phyloP scores from a whole-genome alignment of 2,329 filamentous ascomycete genomes.

The Daldinia sp. region DNA sequence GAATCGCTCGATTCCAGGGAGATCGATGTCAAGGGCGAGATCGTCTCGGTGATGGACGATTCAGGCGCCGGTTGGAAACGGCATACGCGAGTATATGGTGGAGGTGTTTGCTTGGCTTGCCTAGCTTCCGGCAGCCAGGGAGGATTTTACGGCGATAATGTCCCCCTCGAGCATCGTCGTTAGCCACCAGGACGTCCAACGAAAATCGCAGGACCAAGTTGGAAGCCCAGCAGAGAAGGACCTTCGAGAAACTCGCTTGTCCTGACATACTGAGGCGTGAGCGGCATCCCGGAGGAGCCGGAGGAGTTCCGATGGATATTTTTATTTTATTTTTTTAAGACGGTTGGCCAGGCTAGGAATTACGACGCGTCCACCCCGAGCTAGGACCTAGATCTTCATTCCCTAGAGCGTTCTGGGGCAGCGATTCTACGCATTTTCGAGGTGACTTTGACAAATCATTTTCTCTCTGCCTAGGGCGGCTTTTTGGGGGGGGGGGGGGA shows the following conservation, averaged over 20 bases:
- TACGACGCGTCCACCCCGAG: conserved; percentile 13
- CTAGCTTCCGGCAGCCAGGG: conserved; percentile 55
- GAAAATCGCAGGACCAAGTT: conserved; percentile 1
- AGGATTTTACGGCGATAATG: conserved; percentile 63
- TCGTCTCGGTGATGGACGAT: conserved; percentile 58
- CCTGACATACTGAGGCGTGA: not conserved
- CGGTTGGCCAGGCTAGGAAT: conserved; percentile 19
- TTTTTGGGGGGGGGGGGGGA: conserved; percentile 17
- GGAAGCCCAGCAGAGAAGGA: not conserved
- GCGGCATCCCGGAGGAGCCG: conserved; percentile 20
- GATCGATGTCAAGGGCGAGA: conserved; percentile 59
- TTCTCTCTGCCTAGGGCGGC: conserved; percentile 20
- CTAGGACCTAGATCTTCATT: conserved; percentile 7
- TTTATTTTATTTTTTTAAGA: not conserved
- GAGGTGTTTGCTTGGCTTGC: conserved; percentile 65
- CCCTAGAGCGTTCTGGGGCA: conserved; percentile 2
- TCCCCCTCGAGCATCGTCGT: conserved; percentile 61
- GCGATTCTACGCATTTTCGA: conserved; percentile 1
- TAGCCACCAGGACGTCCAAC: conserved; percentile 35
- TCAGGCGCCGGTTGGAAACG: conserved; percentile 62
- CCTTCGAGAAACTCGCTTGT: not conserved
- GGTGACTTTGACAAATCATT: conserved; percentile 7
- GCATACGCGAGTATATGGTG: conserved; percentile 67
- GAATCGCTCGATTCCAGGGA: conserved; percentile 48
- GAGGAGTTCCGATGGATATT: conserved; percentile 7